Percentiles rank a stretch among this genome's conserved stretches.
Evolutionary conservation across 2,329 filamentous ascomycete genomes (phyloP).

Genomic region (Fusarium sp.): DNA sequence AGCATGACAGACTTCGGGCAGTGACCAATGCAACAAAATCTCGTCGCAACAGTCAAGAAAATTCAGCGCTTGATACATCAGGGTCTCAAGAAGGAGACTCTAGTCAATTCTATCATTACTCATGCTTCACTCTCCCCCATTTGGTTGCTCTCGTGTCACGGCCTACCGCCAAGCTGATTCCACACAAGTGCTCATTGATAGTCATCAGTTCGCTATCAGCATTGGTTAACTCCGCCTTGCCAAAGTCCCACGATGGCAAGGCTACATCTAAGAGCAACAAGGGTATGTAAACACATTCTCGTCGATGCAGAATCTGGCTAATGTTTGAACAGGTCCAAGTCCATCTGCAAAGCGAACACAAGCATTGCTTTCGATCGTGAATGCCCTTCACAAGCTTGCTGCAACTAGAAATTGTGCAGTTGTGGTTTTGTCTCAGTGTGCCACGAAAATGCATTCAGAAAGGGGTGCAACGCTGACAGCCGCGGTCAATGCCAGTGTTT

Average conservation of each 20-base stretch:
- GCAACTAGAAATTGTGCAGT: slow-evolving; percentile 78
- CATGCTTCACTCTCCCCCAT: slow-evolving; percentile 72
- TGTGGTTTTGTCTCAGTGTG: slow-evolving; percentile 81
- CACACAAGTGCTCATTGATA: slow-evolving; percentile 71
- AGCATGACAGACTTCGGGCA: slow-evolving; percentile 42
- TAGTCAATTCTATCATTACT: slow-evolving; percentile 59
- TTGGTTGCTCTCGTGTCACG: slow-evolving; percentile 78
- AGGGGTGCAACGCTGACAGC: slow-evolving; percentile 76
- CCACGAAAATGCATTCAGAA: slow-evolving; percentile 79
- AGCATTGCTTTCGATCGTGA: slow-evolving; percentile 71
- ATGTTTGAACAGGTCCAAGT: slow-evolving; percentile 47
- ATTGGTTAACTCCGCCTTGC: slow-evolving; percentile 80
- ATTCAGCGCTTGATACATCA: slow-evolving; percentile 10
- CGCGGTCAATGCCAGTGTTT: slow-evolving; percentile 78
- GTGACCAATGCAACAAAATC: slow-evolving; percentile 38
- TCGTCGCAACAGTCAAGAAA: slow-evolving; percentile 2
- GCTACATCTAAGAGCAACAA: slow-evolving; percentile 52
- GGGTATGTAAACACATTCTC: slow-evolving; percentile 47
- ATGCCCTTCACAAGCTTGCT: slow-evolving; percentile 79
- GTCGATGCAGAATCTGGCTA: slow-evolving; percentile 3
- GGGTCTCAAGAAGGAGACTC: slow-evolving; percentile 37
- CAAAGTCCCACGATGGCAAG: slow-evolving; percentile 62
- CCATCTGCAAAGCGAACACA: slow-evolving; percentile 58
- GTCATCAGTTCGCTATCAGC: slow-evolving; percentile 83
- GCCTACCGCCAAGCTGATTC: slow-evolving; percentile 71